Conservation (phyloP, 768 basidiomycete species). For the Asterophora parasitica region DNA sequence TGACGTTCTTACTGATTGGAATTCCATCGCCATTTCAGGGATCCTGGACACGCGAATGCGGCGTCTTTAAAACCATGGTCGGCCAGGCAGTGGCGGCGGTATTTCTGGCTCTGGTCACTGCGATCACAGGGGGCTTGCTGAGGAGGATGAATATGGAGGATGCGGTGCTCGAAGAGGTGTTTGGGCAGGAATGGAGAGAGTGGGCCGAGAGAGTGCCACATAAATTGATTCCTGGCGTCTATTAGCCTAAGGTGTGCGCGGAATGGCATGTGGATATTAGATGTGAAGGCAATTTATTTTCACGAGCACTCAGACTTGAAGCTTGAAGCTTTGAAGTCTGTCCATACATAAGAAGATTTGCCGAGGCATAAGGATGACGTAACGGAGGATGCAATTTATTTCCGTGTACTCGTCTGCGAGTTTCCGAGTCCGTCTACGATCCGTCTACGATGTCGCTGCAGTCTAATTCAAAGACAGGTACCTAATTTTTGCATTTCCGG, state of each 20-base stretch:
- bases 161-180: constrained; percentile 31
- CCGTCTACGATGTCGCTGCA: neutral
- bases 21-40: constrained; percentile 24
- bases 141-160: constrained; percentile 44
- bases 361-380: neutral
- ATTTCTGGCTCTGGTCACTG: constrained; percentile 25
- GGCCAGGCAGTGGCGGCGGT: constrained; percentile 25
- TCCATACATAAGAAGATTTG: too few relatives aligned
- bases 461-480: constrained; percentile 10
- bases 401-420: too few relatives aligned
- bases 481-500: neutral
- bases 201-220: constrained; percentile 45
- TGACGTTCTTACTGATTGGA: neutral
- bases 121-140: constrained; percentile 31
- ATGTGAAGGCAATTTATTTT: too few relatives aligned
- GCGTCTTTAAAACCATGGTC: constrained; percentile 26
- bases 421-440: too few relatives aligned
- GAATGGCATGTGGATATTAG: neutral
- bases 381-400: too few relatives aligned
- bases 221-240: constrained; percentile 43
- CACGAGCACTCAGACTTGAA: too few relatives aligned
- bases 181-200: constrained; percentile 37
- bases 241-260: constrained; percentile 21
- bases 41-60: constrained; percentile 43
- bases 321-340: too few relatives aligned